Evolutionary conservation across 148 eudicot species (phyloP).

Genomic region (Bassia scoparia): DNA sequence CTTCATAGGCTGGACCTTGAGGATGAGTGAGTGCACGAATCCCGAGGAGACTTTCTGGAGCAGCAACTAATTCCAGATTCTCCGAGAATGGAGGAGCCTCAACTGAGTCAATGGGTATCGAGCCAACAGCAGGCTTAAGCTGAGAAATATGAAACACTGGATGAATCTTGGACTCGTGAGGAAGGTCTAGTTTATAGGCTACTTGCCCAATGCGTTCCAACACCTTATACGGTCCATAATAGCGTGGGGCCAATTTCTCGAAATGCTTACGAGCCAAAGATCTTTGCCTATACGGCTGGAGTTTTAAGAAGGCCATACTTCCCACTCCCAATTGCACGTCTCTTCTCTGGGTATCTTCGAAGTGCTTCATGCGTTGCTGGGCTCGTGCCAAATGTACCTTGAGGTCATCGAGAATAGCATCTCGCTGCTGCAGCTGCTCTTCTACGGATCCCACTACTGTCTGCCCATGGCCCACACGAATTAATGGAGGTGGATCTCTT

Average conservation of each 20-base stretch:
- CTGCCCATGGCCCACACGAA: not conserved
- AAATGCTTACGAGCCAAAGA: not conserved
- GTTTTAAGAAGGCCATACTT: not conserved
- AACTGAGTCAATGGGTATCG: too few relatives aligned
- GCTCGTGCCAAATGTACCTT: not conserved
- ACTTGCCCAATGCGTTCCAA: not conserved
- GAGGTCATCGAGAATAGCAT: not conserved
- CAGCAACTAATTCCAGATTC: too few relatives aligned
- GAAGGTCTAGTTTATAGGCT: not conserved
- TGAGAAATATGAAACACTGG: not conserved
- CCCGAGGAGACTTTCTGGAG: too few relatives aligned
- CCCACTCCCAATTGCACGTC: not conserved
- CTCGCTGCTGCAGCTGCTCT: not conserved
- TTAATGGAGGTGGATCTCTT: not conserved
- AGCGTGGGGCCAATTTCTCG: not conserved
- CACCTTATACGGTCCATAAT: not conserved
- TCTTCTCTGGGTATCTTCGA: not conserved
- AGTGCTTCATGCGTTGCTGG: not conserved
- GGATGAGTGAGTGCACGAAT: too few relatives aligned
- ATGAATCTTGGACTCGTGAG: not conserved
- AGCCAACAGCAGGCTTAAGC: not conserved
- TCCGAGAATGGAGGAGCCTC: too few relatives aligned
- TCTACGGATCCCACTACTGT: not conserved
- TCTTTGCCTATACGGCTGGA: not conserved
- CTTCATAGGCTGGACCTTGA: too few relatives aligned